A percentile compares a stretch with the other conserved stretches of the same genome.
Conservation (phyloP, 2,329 filamentous ascomycete species). For the Fusarium haematococcum region DNA sequence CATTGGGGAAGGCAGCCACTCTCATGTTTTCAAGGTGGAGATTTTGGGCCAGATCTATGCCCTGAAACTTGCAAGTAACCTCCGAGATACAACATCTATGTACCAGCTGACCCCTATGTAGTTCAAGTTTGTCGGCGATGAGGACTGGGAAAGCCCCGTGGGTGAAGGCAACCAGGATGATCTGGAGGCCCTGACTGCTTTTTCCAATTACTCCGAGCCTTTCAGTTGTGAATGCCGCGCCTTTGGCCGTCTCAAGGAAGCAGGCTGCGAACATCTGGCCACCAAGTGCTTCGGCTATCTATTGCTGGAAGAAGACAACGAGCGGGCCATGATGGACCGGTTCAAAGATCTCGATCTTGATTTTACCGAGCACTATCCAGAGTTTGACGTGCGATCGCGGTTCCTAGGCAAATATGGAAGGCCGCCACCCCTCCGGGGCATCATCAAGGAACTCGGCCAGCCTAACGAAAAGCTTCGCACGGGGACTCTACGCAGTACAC, state of each 20-base stretch:
- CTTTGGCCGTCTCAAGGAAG: constrained; percentile 4
- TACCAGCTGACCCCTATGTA: not conserved
- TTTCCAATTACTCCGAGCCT: not conserved
- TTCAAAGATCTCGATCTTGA: not conserved
- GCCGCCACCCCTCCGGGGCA: constrained; percentile 4
- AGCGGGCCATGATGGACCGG: not conserved
- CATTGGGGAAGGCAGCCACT: not conserved
- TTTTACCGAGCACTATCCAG: too few species aligned
- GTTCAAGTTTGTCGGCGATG: not conserved
- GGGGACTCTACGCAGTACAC: not conserved
- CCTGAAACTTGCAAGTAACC: not conserved
- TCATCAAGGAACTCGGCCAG: constrained; percentile 3
- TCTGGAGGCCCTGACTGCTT: too few species aligned
- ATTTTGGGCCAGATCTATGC: not conserved
- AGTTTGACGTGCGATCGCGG: too few species aligned
- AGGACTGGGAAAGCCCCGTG: too few species aligned
- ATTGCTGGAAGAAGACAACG: not conserved
- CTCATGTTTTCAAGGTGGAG: constrained; percentile 2
- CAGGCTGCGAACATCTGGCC: constrained; percentile 1
- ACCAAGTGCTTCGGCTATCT: constrained; percentile 6
- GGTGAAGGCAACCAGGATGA: too few species aligned
- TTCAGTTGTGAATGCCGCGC: not conserved
- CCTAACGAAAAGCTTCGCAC: not conserved
- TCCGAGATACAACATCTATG: too few species aligned
- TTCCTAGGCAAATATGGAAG: not conserved